These are phyloP conservation scores for Hypoxylon sp. DNA, from an alignment of 2,329 filamentous ascomycete species.

Conservation along the genomic window DNA sequence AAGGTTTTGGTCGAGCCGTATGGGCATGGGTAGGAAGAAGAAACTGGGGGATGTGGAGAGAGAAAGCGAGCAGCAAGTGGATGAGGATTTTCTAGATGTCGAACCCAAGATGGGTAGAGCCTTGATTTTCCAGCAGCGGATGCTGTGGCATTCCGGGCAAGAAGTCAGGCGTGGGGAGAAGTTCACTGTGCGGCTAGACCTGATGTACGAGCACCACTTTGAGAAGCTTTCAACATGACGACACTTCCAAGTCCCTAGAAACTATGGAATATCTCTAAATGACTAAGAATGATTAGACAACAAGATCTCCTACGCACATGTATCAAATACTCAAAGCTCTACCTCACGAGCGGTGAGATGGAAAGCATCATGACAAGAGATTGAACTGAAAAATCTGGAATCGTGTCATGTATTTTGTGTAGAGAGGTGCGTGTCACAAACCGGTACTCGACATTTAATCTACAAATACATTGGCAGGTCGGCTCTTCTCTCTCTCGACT, in stretches of 20 bases:
- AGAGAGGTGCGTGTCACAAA: not conserved
- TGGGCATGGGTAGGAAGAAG: constrained; percentile 49
- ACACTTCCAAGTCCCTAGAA: not conserved
- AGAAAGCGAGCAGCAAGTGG: constrained; percentile 3
- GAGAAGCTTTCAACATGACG: constrained; percentile 24
- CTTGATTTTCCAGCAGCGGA: constrained; percentile 54
- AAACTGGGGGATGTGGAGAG: constrained; percentile 19
- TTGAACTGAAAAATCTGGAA: not conserved
- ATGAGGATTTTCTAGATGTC: constrained; percentile 50
- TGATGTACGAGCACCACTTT: constrained; percentile 51
- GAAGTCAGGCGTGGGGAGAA: constrained; percentile 53
- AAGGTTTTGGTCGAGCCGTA: constrained; percentile 50
- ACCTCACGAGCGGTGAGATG: not conserved
- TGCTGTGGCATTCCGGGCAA: constrained; percentile 55
- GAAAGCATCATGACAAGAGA: not conserved
- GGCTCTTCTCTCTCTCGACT: not conserved
- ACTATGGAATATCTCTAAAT: too few relatives aligned
- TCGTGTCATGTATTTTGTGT: not conserved
- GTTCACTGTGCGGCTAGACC: constrained; percentile 53
- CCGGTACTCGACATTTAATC: not conserved
- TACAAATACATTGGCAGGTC: not conserved
- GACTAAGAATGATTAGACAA: not conserved
- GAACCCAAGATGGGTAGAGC: constrained; percentile 53
- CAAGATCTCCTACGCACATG: not conserved
- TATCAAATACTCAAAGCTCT: not conserved